Conservation (phyloP, 2,329 filamentous ascomycete genomes). For the Penicillium frequentans region DNA sequence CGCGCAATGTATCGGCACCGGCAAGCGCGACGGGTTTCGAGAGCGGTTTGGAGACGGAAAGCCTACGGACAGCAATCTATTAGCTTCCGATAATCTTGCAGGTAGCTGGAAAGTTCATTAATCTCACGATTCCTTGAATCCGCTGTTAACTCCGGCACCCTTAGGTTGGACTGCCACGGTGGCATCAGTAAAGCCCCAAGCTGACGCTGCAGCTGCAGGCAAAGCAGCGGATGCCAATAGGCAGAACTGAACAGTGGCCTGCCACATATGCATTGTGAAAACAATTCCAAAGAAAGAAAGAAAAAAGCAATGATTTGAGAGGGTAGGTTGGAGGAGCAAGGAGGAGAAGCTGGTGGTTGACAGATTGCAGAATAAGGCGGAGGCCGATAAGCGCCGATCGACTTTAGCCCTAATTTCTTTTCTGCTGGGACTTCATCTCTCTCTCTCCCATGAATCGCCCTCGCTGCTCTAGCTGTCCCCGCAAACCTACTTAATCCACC, state of each 20-base stretch:
- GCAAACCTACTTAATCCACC: neutral
- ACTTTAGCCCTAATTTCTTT: slow-evolving; percentile 41
- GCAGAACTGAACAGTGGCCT: slow-evolving; percentile 35
- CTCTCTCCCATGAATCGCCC: slow-evolving; percentile 1
- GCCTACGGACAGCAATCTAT: slow-evolving; percentile 43
- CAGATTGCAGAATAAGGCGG: slow-evolving; percentile 26
- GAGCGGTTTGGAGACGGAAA: slow-evolving; percentile 61
- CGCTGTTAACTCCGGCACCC: slow-evolving; percentile 55
- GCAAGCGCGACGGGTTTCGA: slow-evolving; percentile 65
- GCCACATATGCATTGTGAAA: slow-evolving; percentile 40
- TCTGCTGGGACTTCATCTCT: slow-evolving; percentile 20
- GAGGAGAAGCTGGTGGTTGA: slow-evolving; percentile 8
- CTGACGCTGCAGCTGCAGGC: slow-evolving; percentile 48
- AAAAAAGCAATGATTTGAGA: slow-evolving; percentile 2
- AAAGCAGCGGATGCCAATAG: slow-evolving; percentile 38
- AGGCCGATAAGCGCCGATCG: slow-evolving; percentile 29
- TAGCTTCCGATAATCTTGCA: slow-evolving; percentile 1
- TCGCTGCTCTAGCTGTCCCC: neutral
- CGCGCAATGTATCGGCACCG: slow-evolving; percentile 71
- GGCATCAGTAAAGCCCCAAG: slow-evolving; percentile 65
- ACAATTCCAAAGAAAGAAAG: slow-evolving; percentile 1
- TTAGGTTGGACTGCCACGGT: slow-evolving; percentile 61
- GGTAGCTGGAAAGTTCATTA: neutral
- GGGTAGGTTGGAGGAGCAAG: slow-evolving; percentile 7
- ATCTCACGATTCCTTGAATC: slow-evolving; percentile 58